Base-by-base conservation (phyloP, 352 stramenopile genomes). In the Aphanomyces cochlioides region DNA sequence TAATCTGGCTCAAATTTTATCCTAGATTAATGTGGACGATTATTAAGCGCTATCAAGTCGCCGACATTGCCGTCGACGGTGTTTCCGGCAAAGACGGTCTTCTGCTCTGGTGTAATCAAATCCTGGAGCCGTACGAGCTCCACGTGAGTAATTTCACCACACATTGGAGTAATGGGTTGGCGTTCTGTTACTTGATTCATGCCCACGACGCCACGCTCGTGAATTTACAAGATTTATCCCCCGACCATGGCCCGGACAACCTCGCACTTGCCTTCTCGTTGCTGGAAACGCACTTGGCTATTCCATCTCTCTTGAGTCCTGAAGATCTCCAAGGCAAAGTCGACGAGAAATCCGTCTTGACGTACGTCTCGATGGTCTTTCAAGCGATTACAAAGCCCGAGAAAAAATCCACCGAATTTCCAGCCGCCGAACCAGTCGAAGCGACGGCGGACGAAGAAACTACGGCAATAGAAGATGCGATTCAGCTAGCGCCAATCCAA, bases 311-410 rank as follows among this genome's bases (percentile, higher is more conserved):
- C 54, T 75, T 97, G 4, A 89, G 96, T 71, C 85, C 93, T 28
- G 79, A 85, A 40, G 91, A 95, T 48, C 87, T 97, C 17, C 86
- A 87, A 5, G 89, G 88, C 60, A 96, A 96, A 72, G 89, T 89
- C 1, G 90, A 97, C 45, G 90, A 97, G 59, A 97, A 97, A 81
- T 93, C 82, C 74, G 95, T 96, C 75, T 92, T 93, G 56, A 96
- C 90, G 71, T 96, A 97, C 72, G 87, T 97, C 28, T 93, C 86
- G 38, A 76, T 96, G 56, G 85, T 96, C 54, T 96, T 96, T 75
- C 95, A 77, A 37, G 57, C 67, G 17, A 13, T 56, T n/a, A 13
- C 38, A 36, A 63, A 28, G 28, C 28, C 28, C 28, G 28, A 28
- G 28, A 28, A 28, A 28, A 28, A 28, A 28, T 28, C 28, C 28